A percentile compares a stretch with the other conserved stretches of the same genome.
Conservation (phyloP, 331 rosid species). For the Phaseolus coccineus region DNA sequence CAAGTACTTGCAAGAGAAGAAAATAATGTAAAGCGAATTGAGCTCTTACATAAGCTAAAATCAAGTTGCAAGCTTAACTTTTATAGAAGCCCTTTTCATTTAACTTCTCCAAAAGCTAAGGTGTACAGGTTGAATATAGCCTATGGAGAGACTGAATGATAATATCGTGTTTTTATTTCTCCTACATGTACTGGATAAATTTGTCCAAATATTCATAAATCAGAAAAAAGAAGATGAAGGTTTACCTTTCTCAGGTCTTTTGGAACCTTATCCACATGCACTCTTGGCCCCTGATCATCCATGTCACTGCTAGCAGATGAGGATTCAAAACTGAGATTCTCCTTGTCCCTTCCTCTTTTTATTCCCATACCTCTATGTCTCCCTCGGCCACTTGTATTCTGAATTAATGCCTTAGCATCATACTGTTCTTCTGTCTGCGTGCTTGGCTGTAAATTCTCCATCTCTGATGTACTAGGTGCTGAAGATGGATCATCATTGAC, state of each 20-base stretch:
- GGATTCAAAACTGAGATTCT: conserved; percentile 46
- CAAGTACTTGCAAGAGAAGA: neutral
- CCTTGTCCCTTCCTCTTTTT: conserved; percentile 58
- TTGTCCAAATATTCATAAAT: neutral
- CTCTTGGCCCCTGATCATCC: conserved; percentile 53
- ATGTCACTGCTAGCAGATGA: conserved; percentile 55
- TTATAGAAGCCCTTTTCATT: neutral
- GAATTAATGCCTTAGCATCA: conserved; percentile 45
- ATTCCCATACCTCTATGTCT: conserved; percentile 50
- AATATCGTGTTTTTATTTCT: neutral
- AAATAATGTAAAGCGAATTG: neutral
- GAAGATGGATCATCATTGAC: conserved; percentile 46
- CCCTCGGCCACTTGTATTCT: conserved; percentile 52
- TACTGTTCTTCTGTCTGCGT: conserved; percentile 41
- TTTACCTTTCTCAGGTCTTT: conserved; percentile 70
- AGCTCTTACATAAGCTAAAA: neutral
- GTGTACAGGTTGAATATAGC: neutral
- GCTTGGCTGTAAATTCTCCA: conserved; percentile 43
- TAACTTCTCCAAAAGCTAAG: neutral
- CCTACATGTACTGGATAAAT: neutral
- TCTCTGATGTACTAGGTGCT: conserved; percentile 46
- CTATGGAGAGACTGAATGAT: neutral
- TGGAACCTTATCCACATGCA: conserved; percentile 46
- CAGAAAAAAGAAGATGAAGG: conserved; percentile 39
- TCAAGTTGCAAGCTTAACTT: neutral